These are phyloP conservation scores for Coemansia sp. DNA, from an alignment of 192 early-diverging fungal genomes.

Conservation along the genomic window DNA sequence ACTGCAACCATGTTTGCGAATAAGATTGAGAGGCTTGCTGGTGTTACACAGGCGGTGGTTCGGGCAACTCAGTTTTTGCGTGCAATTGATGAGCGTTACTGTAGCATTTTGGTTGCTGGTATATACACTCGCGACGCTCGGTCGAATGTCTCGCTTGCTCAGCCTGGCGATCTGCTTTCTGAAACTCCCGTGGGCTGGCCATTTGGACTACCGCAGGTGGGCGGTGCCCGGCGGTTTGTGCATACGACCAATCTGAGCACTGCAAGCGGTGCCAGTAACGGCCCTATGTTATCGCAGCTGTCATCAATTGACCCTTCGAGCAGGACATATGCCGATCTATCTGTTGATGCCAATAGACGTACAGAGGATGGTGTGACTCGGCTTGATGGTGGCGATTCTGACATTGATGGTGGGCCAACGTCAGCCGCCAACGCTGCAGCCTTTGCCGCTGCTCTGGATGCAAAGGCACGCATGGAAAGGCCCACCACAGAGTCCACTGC, in stretches of 20 bases:
- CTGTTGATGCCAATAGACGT: not conserved
- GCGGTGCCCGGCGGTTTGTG: constrained; percentile 25
- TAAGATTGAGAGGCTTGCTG: constrained; percentile 21
- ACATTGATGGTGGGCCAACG: constrained; percentile 21
- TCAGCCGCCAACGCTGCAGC: constrained; percentile 26
- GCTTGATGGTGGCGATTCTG: constrained; percentile 13
- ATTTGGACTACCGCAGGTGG: constrained; percentile 14
- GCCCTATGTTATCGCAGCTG: not conserved
- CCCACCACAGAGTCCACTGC: constrained; percentile 10
- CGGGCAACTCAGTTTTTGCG: constrained; percentile 44
- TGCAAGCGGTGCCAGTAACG: constrained; percentile 35
- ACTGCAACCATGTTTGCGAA: constrained; percentile 18
- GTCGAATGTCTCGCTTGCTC: constrained; percentile 38
- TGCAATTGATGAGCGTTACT: constrained; percentile 42
- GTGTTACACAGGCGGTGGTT: constrained; percentile 24
- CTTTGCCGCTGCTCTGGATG: constrained; percentile 27
- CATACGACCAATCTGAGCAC: constrained; percentile 39
- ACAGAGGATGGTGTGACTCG: not conserved
- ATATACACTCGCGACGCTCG: constrained; percentile 36
- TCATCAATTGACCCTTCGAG: not conserved
- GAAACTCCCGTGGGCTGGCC: constrained; percentile 26
- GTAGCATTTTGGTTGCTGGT: constrained; percentile 40
- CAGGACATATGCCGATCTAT: not conserved
- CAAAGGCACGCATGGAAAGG: constrained; percentile 31
- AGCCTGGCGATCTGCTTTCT: constrained; percentile 38